Evolutionary conservation across 2,329 filamentous ascomycete genomes (phyloP).

Genomic region (Curvularia hawaiiensis): DNA sequence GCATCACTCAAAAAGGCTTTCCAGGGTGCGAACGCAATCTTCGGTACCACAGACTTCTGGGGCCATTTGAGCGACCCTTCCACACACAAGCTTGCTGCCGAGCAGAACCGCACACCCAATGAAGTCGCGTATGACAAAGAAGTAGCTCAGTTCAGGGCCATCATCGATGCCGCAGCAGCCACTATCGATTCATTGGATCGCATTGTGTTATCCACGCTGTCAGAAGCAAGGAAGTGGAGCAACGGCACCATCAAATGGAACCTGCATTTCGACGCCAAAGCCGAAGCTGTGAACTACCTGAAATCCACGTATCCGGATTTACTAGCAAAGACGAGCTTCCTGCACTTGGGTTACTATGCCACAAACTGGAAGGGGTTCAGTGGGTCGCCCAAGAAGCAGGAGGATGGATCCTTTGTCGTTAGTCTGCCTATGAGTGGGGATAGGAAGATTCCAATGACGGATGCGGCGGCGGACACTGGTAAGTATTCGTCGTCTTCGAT

Average conservation of each 20-base stretch:
- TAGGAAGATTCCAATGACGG: constrained; percentile 25
- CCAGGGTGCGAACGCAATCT: constrained; percentile 37
- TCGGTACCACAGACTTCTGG: constrained; percentile 51
- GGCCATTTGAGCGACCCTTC: constrained; percentile 6
- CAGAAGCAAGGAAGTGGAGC: constrained; percentile 37
- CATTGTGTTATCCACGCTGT: constrained; percentile 53
- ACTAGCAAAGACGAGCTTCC: constrained; percentile 33
- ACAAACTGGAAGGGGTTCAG: constrained; percentile 27
- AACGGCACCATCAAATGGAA: constrained; percentile 41
- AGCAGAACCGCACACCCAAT: constrained; percentile 32
- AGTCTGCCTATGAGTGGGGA: constrained; percentile 26
- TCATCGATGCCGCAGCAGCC: constrained; percentile 49
- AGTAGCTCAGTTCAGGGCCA: constrained; percentile 13
- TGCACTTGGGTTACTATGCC: constrained; percentile 33
- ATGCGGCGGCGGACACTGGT: constrained; percentile 27
- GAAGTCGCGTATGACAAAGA: constrained; percentile 24
- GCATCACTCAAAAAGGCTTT: constrained; percentile 23
- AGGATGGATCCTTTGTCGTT: constrained; percentile 28
- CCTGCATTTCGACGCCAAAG: constrained; percentile 53
- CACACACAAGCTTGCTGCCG: constrained; percentile 20
- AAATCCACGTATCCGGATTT: constrained; percentile 36
- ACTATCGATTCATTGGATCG: constrained; percentile 46
- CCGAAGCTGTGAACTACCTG: constrained; percentile 47
- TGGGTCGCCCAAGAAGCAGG: constrained; percentile 23
- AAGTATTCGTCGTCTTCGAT: constrained; percentile 1